Conservation (phyloP, 2,329 filamentous ascomycete species). For the Ophiocordyceps camponoti-saundersi region DNA sequence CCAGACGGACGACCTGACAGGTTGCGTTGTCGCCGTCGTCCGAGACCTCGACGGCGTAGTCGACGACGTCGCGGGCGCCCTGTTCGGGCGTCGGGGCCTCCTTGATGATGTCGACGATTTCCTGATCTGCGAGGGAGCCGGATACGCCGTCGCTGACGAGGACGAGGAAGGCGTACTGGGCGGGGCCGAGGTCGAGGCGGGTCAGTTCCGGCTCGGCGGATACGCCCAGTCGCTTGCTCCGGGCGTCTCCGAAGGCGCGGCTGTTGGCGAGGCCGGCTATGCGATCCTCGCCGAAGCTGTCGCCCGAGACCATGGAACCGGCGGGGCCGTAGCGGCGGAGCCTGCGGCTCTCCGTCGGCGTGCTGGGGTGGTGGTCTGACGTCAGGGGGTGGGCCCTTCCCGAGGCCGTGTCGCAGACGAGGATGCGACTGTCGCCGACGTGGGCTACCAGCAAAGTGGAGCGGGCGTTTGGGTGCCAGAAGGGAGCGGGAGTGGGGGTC, state of each 20-base stretch:
- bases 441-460: conserved; percentile 77
- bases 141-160: conserved; percentile 81
- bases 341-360: conserved; percentile 65
- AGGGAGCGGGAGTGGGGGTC: conserved; percentile 78
- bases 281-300: conserved; percentile 94
- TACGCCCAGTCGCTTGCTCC: conserved; percentile 80
- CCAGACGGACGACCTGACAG: conserved; percentile 48
- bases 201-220: conserved; percentile 84
- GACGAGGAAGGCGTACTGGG: conserved; percentile 78
- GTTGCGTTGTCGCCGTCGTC: conserved; percentile 51
- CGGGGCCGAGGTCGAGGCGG: conserved; percentile 61
- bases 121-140: conserved; percentile 74
- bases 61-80: conserved; percentile 61
- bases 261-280: conserved; percentile 89
- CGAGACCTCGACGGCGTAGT: conserved; percentile 76
- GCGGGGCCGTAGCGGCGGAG: conserved; percentile 67
- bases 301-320: conserved; percentile 62
- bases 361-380: conserved; percentile 82
- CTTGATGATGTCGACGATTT: conserved; percentile 91
- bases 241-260: conserved; percentile 84
- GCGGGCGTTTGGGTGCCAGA: conserved; percentile 82
- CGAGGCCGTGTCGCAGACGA: conserved; percentile 75
- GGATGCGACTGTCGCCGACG: conserved; percentile 80
- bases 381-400: conserved; percentile 70
- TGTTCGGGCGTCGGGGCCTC: conserved; percentile 84